Evolutionary conservation across 345 rosid species (phyloP), one percentile per base, ranked within the genome.

Genomic region (Citrus reticulata): DNA sequence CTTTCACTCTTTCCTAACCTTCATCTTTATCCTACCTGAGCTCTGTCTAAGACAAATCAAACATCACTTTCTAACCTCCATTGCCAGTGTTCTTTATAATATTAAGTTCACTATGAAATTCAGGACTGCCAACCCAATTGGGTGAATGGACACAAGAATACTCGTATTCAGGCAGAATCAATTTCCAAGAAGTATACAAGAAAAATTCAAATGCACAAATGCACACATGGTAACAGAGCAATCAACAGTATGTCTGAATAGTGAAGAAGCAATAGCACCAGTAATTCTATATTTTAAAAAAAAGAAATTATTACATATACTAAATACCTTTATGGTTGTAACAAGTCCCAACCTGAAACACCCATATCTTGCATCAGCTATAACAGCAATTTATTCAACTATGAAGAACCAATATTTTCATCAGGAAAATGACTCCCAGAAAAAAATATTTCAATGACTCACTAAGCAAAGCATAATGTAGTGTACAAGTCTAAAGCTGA

Each of bases 301-400:
- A 37, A 34, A 29, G 59, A 42, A 37, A 54, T 19, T 34, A 58
- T 16, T 32, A 32, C 34, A 32, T 32, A 4, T 32, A 42, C 40
- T 34, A 59, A 61, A 61, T 74, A 87, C 90, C 90, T 85, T 89
- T 39, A 84, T 88, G 17, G 87, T 81, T 29, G 85, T 74, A 24
- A 83, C 90, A 13, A 90, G 86, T 11, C 87, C 91, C 80, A 90
- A 78, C 90, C 90, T 87, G 90, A 73, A 87, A 85, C 46, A 64
- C 13, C 71, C 68, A 72, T 63, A 37, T 39, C 58, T 70, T 73
- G 57, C 73, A 66, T 78, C 34, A 70, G 81, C 70, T 40, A 65
- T 51, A 37, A 62, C 61, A 14, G 35, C 29, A 20, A 39, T 4
- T 10, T 29, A 71, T 3, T 54, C 37, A 32, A n/a, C 17, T 59